These are phyloP conservation scores for Stagonosporopsis rhizophila DNA, from an alignment of 2,329 filamentous ascomycete genomes.

Conservation along the genomic window DNA sequence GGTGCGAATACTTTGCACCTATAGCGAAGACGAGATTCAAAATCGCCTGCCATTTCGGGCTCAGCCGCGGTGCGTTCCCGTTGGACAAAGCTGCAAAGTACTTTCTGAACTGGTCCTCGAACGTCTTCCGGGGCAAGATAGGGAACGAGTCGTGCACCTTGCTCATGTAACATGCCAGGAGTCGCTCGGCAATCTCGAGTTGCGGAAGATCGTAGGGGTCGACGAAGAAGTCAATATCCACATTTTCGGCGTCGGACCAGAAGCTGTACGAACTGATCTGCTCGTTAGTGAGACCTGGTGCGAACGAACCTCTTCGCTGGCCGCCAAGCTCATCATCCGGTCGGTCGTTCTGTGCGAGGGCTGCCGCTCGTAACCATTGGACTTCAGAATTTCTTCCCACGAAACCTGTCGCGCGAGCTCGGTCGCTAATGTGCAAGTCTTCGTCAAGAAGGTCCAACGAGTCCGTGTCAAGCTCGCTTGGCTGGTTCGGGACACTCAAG, in stretches of 20 bases:
- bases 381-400: slow-evolving; percentile 44
- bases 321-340: slow-evolving; percentile 16
- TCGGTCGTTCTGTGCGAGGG: slow-evolving; percentile 31
- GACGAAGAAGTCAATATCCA: slow-evolving; percentile 34
- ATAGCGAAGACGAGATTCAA: slow-evolving; percentile 54
- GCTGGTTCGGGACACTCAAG: slow-evolving; percentile 7
- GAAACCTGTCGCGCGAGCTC: slow-evolving; percentile 42
- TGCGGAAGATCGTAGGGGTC: slow-evolving; percentile 45
- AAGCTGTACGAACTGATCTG: slow-evolving; percentile 43
- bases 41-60: slow-evolving; percentile 48
- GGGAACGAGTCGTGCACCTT: slow-evolving; percentile 51
- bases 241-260: slow-evolving; percentile 43
- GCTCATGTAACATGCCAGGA: slow-evolving; percentile 48
- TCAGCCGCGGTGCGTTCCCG: slow-evolving; percentile 28
- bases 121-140: slow-evolving; percentile 43
- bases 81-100: slow-evolving; percentile 37
- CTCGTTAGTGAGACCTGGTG: slow-evolving; percentile 21
- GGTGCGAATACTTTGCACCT: slow-evolving; percentile 49
- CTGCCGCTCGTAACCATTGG: slow-evolving; percentile 41
- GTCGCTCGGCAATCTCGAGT: slow-evolving; percentile 38
- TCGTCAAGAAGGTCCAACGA: slow-evolving; percentile 38
- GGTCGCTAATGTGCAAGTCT: slow-evolving; percentile 34
- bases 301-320: slow-evolving; percentile 17
- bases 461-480: slow-evolving; percentile 27
- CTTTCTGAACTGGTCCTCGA: slow-evolving; percentile 44